These are phyloP conservation scores for Aspergillus unguis DNA, from an alignment of 2,329 filamentous ascomycete genomes.

Conservation along the genomic window DNA sequence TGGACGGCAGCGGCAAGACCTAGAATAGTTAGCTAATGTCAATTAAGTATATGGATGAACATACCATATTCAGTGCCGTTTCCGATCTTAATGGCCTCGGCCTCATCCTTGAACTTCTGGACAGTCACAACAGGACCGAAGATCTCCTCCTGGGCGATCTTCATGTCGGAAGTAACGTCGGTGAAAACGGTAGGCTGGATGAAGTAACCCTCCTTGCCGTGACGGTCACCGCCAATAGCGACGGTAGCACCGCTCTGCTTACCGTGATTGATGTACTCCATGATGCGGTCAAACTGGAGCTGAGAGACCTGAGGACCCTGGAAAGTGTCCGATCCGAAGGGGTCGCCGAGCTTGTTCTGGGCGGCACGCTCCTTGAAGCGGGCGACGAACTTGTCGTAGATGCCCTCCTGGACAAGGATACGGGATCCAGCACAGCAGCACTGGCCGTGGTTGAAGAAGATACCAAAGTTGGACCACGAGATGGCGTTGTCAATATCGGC, in stretches of 20 bases:
- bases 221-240: slow-evolving; percentile 64
- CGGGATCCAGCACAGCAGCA: slow-evolving; percentile 27
- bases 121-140: slow-evolving; percentile 77
- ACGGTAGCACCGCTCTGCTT: slow-evolving; percentile 64
- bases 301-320: slow-evolving; percentile 81
- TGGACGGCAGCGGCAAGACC: slow-evolving; percentile 69
- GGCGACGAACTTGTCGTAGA: slow-evolving; percentile 56
- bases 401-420: slow-evolving; percentile 24
- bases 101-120: slow-evolving; percentile 70
- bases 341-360: slow-evolving; percentile 75
- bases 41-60: neutral
- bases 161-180: slow-evolving; percentile 67
- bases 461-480: slow-evolving; percentile 26
- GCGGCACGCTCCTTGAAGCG: slow-evolving; percentile 73
- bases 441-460: slow-evolving; percentile 28
- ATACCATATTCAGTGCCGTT: slow-evolving; percentile 69
- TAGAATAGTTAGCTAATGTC: neutral
- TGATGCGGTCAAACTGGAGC: slow-evolving; percentile 81
- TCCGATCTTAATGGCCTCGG: slow-evolving; percentile 64
- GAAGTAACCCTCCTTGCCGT: slow-evolving; percentile 77
- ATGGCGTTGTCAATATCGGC: slow-evolving; percentile 28
- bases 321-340: slow-evolving; percentile 74
- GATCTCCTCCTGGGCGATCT: slow-evolving; percentile 74
- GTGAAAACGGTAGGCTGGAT: slow-evolving; percentile 81
- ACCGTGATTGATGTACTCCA: slow-evolving; percentile 64